These are phyloP conservation scores for Pisolithus sp. DNA, from an alignment of 768 basidiomycete species.

Conservation along the genomic window DNA sequence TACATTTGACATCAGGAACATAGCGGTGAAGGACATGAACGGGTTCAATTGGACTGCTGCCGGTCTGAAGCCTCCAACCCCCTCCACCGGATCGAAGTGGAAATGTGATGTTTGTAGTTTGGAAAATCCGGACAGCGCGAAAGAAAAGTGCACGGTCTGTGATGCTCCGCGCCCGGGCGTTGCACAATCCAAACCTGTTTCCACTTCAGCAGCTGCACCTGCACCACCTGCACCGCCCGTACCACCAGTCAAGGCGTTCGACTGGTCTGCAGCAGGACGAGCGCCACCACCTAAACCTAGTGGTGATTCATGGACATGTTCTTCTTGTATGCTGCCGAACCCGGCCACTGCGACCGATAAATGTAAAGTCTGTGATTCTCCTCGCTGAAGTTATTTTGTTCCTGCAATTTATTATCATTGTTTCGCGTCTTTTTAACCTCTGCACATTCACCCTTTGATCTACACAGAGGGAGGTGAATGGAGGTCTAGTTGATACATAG, in stretches of 20 bases:
- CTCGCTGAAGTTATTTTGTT: slow-evolving; percentile 22
- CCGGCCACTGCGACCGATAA: slow-evolving; percentile 36
- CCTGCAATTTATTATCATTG: slow-evolving; percentile 4
- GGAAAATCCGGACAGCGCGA: slow-evolving; percentile 30
- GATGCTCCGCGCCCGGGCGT: slow-evolving; percentile 30
- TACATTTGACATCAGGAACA: slow-evolving; percentile 28
- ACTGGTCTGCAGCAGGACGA: slow-evolving; percentile 36
- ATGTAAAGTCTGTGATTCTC: slow-evolving; percentile 46
- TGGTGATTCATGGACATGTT: slow-evolving; percentile 34
- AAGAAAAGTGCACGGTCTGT: slow-evolving; percentile 41
- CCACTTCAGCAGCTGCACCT: background rate
- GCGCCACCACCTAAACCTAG: slow-evolving; percentile 19
- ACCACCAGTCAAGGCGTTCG: slow-evolving; percentile 19
- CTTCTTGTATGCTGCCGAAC: slow-evolving; percentile 39
- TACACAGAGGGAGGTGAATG: background rate
- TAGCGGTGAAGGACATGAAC: slow-evolving; percentile 20
- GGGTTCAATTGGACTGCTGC: slow-evolving; percentile 60
- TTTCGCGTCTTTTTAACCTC: background rate
- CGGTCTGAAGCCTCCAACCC: slow-evolving; percentile 43
- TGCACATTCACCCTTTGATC: background rate
- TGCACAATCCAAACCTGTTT: background rate
- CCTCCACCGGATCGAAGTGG: slow-evolving; percentile 36
- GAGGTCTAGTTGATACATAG: slow-evolving; percentile 6
- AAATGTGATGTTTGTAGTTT: slow-evolving; percentile 48
- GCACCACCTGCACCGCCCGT: background rate